phyloP scores from a whole-genome alignment of 768 basidiomycete species.

The Boletus rufocinnamomeus region DNA sequence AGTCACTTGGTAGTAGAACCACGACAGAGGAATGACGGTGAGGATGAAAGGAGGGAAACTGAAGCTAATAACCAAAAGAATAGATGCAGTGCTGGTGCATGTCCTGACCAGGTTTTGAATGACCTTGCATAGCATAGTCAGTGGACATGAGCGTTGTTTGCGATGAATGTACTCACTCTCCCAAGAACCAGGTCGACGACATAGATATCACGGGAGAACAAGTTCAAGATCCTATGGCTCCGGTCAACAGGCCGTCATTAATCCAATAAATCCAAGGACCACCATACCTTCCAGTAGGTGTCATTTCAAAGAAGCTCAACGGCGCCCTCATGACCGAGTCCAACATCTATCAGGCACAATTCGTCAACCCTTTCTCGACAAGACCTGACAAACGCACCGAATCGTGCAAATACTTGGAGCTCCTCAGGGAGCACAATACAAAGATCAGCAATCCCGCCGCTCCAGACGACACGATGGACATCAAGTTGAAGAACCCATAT shows the following conservation, averaged over 20 bases:
- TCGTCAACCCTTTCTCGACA: background rate
- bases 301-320: constrained; percentile 86
- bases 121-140: constrained; percentile 36
- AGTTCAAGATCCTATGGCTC: constrained; percentile 68
- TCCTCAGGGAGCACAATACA: constrained; percentile 75
- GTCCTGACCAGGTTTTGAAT: constrained; percentile 75
- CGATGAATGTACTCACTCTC: constrained; percentile 40
- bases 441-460: constrained; percentile 66
- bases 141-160: background rate
- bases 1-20: constrained; percentile 82
- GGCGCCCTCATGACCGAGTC: constrained; percentile 80
- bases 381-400: constrained; percentile 43
- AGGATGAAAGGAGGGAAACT: constrained; percentile 85
- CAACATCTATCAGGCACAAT: constrained; percentile 59
- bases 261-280: background rate
- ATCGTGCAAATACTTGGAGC: constrained; percentile 77
- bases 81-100: constrained; percentile 54
- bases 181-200: constrained; percentile 84
- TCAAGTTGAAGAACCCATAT: constrained; percentile 69
- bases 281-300: constrained; percentile 76
- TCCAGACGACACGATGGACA: constrained; percentile 54
- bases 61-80: constrained; percentile 69
- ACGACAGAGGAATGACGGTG: constrained; percentile 70
- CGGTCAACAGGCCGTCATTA: background rate
- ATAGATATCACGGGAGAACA: constrained; percentile 89